These are phyloP conservation scores for Sphagnum contortum DNA, from an alignment of 225 moss, liverwort and hornwort genomes.

Conservation along the genomic window DNA sequence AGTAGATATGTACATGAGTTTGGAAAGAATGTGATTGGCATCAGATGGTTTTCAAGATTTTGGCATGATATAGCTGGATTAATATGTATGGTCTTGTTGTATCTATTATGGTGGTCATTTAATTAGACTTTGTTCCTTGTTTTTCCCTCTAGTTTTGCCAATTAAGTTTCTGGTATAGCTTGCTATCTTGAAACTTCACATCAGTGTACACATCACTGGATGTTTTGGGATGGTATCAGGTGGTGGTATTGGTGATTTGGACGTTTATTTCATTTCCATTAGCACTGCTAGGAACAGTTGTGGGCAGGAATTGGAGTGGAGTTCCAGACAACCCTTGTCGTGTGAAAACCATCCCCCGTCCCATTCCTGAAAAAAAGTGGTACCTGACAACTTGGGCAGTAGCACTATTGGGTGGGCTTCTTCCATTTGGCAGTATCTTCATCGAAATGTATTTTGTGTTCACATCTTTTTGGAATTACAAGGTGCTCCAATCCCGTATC, in stretches of 20 bases:
- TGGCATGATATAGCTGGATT: too few relatives aligned
- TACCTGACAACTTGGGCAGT: conserved; percentile 84
- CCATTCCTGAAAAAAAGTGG: conserved; percentile 98
- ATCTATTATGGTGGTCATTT: too few relatives aligned
- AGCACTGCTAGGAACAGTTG: conserved; percentile 89
- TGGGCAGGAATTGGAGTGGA: conserved; percentile 97
- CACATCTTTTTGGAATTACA: conserved; percentile 99
- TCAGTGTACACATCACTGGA: neutral
- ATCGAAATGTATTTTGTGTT: conserved; percentile 99
- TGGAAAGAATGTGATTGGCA: too few relatives aligned
- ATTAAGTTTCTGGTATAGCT: too few relatives aligned
- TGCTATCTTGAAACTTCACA: neutral
- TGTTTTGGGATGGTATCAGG: conserved; percentile 23
- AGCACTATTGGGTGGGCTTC: conserved; percentile 78
- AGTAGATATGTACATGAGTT: too few relatives aligned
- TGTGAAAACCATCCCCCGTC: conserved; percentile 93
- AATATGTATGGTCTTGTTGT: too few relatives aligned
- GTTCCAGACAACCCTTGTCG: conserved; percentile 94
- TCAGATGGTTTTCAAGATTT: too few relatives aligned
- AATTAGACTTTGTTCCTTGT: too few relatives aligned
- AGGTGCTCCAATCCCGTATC: conserved; percentile 25
- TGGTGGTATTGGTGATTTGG: conserved; percentile 96
- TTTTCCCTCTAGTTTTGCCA: too few relatives aligned
- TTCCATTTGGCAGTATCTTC: conserved; percentile 97
- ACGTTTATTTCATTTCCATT: conserved; percentile 95